phyloP scores from a whole-genome alignment of 345 rosid species.

The Clarkia xantiana region DNA sequence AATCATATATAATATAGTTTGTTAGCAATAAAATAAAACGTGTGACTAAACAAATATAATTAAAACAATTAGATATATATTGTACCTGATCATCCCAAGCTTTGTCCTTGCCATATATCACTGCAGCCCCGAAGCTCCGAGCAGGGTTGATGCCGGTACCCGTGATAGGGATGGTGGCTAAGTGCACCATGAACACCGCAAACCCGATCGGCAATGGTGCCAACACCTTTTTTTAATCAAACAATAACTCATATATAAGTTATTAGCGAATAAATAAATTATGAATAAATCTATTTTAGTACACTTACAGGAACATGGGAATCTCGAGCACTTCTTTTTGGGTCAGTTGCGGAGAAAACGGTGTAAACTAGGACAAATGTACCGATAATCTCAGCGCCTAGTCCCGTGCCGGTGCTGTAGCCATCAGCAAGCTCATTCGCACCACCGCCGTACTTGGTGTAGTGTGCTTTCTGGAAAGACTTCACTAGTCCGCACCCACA shows the following conservation, averaged over 20 bases:
- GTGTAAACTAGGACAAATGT: conserved; percentile 40
- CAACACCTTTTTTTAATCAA: conserved; percentile 12
- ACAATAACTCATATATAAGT: background rate
- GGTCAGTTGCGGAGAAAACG: conserved; percentile 34
- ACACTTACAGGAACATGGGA: conserved; percentile 30
- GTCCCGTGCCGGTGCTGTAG: conserved; percentile 29
- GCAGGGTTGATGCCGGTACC: conserved; percentile 39
- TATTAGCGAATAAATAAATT: no score
- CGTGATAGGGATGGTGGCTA: conserved; percentile 31
- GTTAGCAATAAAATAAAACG: no score
- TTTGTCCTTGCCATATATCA: conserved; percentile 14
- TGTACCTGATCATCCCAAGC: conserved; percentile 35
- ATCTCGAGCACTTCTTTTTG: conserved; percentile 33
- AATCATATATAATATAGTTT: no score
- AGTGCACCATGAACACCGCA: conserved; percentile 35
- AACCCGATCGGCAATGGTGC: conserved; percentile 41
- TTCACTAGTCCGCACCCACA: conserved; percentile 38
- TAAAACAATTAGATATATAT: no score
- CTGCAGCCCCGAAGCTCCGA: conserved; percentile 32
- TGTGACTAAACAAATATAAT: no score
- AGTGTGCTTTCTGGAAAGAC: conserved; percentile 26
- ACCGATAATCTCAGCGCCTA: conserved; percentile 34
- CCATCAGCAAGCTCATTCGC: conserved; percentile 19
- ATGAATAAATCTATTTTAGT: no score
- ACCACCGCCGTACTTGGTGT: conserved; percentile 23